These are phyloP conservation scores for Pittosporum tobira DNA, from an alignment of 129 eudicot species.

Conservation along the genomic window DNA sequence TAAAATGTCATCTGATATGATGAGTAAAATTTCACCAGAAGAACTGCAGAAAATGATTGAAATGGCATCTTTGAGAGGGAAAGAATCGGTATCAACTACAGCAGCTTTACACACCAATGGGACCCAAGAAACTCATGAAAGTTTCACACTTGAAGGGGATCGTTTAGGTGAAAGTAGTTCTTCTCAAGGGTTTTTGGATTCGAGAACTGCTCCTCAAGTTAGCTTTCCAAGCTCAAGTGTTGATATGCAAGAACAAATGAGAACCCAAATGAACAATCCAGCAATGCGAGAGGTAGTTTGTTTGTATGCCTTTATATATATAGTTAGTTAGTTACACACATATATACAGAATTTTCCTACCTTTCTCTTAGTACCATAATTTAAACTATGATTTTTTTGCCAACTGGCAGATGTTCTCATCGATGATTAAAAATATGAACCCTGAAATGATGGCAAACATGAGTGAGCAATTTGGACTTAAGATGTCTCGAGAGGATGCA, in stretches of 20 bases:
- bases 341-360: too few species aligned
- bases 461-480: slow-evolving; percentile 91
- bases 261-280: slow-evolving; percentile 84
- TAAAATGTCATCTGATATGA: slow-evolving; percentile 78
- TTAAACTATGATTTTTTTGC: slow-evolving; percentile 1
- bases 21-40: slow-evolving; percentile 80
- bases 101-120: slow-evolving; percentile 27
- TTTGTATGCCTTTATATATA: neutral
- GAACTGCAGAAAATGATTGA: slow-evolving; percentile 78
- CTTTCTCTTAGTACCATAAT: neutral
- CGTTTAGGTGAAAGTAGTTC: slow-evolving; percentile 39
- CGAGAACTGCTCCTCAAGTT: slow-evolving; percentile 36
- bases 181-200: slow-evolving; percentile 28
- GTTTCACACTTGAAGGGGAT: slow-evolving; percentile 23
- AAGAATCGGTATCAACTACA: slow-evolving; percentile 26
- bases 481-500: slow-evolving; percentile 85
- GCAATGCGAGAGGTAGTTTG: slow-evolving; percentile 79
- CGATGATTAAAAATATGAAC: slow-evolving; percentile 93
- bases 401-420: slow-evolving; percentile 70
- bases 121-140: slow-evolving; percentile 24
- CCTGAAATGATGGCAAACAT: slow-evolving; percentile 98
- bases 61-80: too few species aligned
- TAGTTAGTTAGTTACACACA: neutral
- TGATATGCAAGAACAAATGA: slow-evolving; percentile 72
- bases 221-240: slow-evolving; percentile 50